Conservation (phyloP, 805 yeast species). For the Myxozyma neglecta region DNA sequence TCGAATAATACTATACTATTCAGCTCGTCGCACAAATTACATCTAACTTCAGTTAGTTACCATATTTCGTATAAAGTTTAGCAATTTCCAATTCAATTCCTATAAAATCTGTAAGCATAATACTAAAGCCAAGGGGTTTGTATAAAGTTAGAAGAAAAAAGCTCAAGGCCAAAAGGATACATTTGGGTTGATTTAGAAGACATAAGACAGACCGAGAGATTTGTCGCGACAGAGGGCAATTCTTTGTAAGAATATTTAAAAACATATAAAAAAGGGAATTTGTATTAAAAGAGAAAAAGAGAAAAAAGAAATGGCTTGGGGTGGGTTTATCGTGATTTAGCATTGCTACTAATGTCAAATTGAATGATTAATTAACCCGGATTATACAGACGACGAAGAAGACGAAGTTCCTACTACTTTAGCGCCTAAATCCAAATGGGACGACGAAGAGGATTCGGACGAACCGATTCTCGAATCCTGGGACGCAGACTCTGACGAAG, state of each 20-base stretch:
- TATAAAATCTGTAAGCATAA: too few relatives aligned
- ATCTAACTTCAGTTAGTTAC: too few relatives aligned
- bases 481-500: constrained; percentile 79
- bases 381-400: constrained; percentile 57
- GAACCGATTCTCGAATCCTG: constrained; percentile 83
- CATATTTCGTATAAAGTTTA: too few relatives aligned
- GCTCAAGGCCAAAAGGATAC: too few relatives aligned
- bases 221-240: not conserved
- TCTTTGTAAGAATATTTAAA: not conserved
- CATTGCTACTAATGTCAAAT: not conserved
- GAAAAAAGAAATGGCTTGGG: not conserved
- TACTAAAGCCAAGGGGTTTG: too few relatives aligned
- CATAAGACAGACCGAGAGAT: too few relatives aligned
- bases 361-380: not conserved
- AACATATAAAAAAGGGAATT: not conserved
- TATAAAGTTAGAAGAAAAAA: too few relatives aligned
- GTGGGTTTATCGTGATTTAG: not conserved
- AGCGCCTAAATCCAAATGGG: constrained; percentile 71
- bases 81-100: too few relatives aligned
- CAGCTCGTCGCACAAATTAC: too few relatives aligned
- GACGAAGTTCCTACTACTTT: constrained; percentile 68
- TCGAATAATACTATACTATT: too few relatives aligned
- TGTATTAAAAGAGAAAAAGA: not conserved
- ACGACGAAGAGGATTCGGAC: constrained; percentile 72
- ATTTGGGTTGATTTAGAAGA: too few relatives aligned